A percentile compares a stretch with the other conserved stretches of the same genome.
phyloP scores from a whole-genome alignment of 1,284 basidiomycete genomes.

The Moesziomyces aphidis region DNA sequence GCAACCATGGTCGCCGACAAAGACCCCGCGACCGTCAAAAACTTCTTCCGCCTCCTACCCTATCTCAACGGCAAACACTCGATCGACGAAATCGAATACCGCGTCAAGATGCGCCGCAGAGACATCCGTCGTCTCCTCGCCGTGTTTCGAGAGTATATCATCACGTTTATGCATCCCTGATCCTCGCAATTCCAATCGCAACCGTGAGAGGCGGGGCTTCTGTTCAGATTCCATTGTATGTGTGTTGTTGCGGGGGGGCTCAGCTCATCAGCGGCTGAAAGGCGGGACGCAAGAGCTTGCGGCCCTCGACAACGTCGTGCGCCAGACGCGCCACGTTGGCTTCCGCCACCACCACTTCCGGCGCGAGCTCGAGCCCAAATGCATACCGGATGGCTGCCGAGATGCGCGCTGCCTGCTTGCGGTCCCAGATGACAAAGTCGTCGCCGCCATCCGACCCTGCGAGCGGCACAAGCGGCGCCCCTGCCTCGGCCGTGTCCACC shows the following conservation, averaged over 20 bases:
- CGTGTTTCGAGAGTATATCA: constrained; percentile 49
- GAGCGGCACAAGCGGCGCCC: constrained; percentile 2
- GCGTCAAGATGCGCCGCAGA: constrained; percentile 44
- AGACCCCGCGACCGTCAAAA: constrained; percentile 68
- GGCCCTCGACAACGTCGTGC: constrained; percentile 80
- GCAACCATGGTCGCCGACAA: constrained; percentile 84
- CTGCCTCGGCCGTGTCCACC: not conserved
- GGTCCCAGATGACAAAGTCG: constrained; percentile 94
- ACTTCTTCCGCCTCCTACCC: constrained; percentile 55
- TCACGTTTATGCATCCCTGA: constrained; percentile 63
- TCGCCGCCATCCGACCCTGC: constrained; percentile 74
- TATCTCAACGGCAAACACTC: constrained; percentile 66
- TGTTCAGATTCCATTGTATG: not conserved
- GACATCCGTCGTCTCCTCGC: constrained; percentile 52
- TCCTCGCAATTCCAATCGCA: not conserved
- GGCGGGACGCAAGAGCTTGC: constrained; percentile 73
- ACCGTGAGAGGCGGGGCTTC: not conserved
- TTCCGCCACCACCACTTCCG: constrained; percentile 90
- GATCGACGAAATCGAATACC: constrained; percentile 62
- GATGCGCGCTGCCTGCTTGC: constrained; percentile 87
- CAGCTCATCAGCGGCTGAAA: constrained; percentile 29
- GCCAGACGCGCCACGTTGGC: constrained; percentile 87
- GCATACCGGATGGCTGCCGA: constrained; percentile 80
- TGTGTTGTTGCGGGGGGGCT: constrained; percentile 4
- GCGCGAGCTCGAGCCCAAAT: constrained; percentile 86